Evolutionary conservation across 306 rosid genomes (phyloP).

Genomic region (Myrica gale): DNA sequence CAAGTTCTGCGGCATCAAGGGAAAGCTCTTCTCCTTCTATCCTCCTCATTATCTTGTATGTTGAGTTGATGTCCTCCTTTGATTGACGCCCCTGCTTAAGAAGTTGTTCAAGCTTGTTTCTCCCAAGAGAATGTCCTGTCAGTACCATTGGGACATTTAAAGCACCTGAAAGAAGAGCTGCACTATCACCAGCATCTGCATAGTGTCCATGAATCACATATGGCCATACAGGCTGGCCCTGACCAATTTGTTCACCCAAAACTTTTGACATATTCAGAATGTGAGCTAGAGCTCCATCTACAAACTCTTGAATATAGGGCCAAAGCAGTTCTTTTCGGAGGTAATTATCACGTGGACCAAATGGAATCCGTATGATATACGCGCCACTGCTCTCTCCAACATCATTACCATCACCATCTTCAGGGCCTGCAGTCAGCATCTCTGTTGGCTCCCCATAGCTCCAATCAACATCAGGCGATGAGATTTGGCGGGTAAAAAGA

Average conservation of each 20-base stretch:
- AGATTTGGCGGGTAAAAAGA: constrained; percentile 80
- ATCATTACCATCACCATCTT: constrained; percentile 50
- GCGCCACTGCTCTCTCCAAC: constrained; percentile 92
- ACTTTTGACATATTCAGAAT: constrained; percentile 90
- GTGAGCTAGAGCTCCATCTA: constrained; percentile 88
- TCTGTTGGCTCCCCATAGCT: constrained; percentile 93
- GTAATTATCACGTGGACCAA: constrained; percentile 83
- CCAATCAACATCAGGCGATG: constrained; percentile 84
- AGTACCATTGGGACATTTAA: constrained; percentile 87
- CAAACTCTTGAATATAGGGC: constrained; percentile 87
- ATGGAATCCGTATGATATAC: constrained; percentile 78
- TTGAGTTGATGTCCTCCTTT: constrained; percentile 82
- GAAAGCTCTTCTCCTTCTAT: constrained; percentile 89
- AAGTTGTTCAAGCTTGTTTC: constrained; percentile 91
- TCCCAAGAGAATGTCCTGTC: constrained; percentile 89
- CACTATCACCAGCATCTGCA: constrained; percentile 91
- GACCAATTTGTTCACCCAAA: constrained; percentile 82
- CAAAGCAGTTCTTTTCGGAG: constrained; percentile 79
- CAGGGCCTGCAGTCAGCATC: constrained; percentile 63
- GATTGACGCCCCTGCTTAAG: constrained; percentile 91
- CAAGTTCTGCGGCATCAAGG: constrained; percentile 88
- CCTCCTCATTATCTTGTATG: constrained; percentile 84
- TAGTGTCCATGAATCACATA: constrained; percentile 91
- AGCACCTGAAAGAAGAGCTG: constrained; percentile 92
- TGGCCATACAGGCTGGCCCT: constrained; percentile 85